Conservation (phyloP, 2,329 filamentous ascomycete genomes). For the Ilyonectria robusta region DNA sequence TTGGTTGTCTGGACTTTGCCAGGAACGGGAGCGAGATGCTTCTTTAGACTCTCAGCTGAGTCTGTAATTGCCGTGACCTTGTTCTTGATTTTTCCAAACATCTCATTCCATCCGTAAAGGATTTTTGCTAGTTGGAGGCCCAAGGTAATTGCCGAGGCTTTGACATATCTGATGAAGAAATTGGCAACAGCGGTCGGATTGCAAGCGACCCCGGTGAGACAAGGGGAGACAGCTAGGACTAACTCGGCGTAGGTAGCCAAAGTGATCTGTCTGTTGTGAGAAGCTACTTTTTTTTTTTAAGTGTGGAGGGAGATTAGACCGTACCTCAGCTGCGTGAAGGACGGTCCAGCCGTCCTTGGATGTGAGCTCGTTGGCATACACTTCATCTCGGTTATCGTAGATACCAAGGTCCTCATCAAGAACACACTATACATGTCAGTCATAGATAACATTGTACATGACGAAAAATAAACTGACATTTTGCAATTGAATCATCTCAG, state of each 20-base stretch:
- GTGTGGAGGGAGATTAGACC: not conserved
- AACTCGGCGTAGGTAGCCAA: constrained; percentile 18
- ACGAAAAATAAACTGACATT: not conserved
- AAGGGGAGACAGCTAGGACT: constrained; percentile 4
- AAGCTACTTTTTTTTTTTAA: not conserved
- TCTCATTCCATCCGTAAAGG: not conserved
- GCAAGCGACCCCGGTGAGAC: constrained; percentile 2
- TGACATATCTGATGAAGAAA: constrained; percentile 13
- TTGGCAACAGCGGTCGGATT: not conserved
- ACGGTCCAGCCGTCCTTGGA: constrained; percentile 9
- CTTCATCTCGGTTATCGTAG: constrained; percentile 10
- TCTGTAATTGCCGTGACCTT: not conserved
- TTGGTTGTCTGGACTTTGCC: constrained; percentile 10
- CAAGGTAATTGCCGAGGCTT: not conserved
- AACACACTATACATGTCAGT: constrained; percentile 14
- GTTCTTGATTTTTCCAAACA: constrained; percentile 1
- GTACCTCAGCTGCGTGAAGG: constrained; percentile 13
- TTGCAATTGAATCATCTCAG: constrained; percentile 16
- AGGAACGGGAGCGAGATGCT: not conserved
- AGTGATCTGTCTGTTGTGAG: constrained; percentile 9
- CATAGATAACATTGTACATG: not conserved
- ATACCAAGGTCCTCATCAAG: constrained; percentile 6
- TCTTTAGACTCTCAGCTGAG: not conserved
- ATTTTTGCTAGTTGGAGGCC: not conserved
- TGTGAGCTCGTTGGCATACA: constrained; percentile 14